These are phyloP conservation scores for Ceratocystis lukuohia DNA, from an alignment of 2,329 filamentous ascomycete genomes.

Conservation along the genomic window DNA sequence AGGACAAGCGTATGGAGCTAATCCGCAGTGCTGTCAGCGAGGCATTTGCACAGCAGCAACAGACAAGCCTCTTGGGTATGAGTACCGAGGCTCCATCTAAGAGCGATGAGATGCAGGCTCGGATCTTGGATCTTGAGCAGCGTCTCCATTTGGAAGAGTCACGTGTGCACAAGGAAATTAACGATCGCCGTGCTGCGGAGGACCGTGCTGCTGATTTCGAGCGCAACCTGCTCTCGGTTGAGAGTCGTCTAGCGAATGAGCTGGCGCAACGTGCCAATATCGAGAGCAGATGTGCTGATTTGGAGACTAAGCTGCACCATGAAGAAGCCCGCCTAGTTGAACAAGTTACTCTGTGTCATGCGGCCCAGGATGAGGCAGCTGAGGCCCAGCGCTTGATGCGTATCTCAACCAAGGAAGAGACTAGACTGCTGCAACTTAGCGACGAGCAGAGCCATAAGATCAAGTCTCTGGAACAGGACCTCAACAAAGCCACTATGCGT, in stretches of 20 bases:
- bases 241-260: constrained; percentile 46
- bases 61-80: constrained; percentile 31
- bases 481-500: constrained; percentile 44
- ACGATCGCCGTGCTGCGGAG: constrained; percentile 38
- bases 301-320: constrained; percentile 53
- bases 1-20: constrained; percentile 70
- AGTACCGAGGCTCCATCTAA: constrained; percentile 39
- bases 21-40: constrained; percentile 63
- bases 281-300: constrained; percentile 49
- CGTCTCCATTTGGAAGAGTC: constrained; percentile 36
- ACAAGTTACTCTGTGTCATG: constrained; percentile 49
- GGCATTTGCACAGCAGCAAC: constrained; percentile 42
- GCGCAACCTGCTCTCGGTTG: constrained; percentile 42
- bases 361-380: constrained; percentile 57
- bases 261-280: constrained; percentile 47
- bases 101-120: constrained; percentile 45
- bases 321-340: constrained; percentile 51
- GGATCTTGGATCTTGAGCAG: constrained; percentile 47
- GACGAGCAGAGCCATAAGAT: constrained; percentile 59
- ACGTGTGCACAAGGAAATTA: constrained; percentile 37
- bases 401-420: constrained; percentile 58
- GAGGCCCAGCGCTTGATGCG: constrained; percentile 59
- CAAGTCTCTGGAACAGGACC: constrained; percentile 43
- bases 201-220: constrained; percentile 40
- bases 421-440: constrained; percentile 49